phyloP scores from a whole-genome alignment of 164 flowering plant species.

The Nelumbo lutea region DNA sequence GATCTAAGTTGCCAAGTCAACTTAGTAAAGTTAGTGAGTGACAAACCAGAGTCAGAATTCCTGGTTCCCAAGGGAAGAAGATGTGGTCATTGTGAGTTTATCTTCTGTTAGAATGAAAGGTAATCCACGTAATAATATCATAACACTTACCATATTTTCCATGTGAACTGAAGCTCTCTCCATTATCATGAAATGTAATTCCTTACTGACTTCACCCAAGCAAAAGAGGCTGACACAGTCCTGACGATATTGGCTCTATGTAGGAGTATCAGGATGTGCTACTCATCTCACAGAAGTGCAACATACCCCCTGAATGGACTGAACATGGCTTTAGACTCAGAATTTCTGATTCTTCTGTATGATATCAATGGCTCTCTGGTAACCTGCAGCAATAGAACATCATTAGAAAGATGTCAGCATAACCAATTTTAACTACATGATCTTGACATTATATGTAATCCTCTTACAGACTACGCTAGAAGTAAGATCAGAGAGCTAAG shows the following conservation, averaged over 20 bases:
- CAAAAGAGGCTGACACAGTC: not conserved
- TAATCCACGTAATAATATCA: no score
- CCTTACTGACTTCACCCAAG: not conserved
- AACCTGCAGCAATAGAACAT: constrained; percentile 46
- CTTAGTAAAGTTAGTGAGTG: no score
- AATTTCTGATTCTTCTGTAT: not conserved
- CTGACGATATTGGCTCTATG: not conserved
- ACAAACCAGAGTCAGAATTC: no score
- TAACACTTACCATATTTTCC: no score
- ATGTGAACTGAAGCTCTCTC: not conserved
- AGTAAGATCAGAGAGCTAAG: no score
- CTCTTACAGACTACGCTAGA: not conserved
- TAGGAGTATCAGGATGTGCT: not conserved
- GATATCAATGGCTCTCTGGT: constrained; percentile 68
- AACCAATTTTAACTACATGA: not conserved
- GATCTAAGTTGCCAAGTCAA: no score
- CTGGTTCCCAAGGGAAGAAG: no score
- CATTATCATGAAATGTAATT: not conserved
- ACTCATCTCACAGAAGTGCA: not conserved
- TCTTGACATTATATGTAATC: not conserved
- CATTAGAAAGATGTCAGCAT: not conserved
- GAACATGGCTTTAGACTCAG: not conserved
- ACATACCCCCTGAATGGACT: not conserved
- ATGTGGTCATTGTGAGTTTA: no score
- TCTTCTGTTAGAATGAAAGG: no score